A percentile compares a stretch with the other conserved stretches of the same genome.
These are phyloP conservation scores for Porogramme epimiltina DNA, from an alignment of 1,284 basidiomycete species.

Conservation along the genomic window DNA sequence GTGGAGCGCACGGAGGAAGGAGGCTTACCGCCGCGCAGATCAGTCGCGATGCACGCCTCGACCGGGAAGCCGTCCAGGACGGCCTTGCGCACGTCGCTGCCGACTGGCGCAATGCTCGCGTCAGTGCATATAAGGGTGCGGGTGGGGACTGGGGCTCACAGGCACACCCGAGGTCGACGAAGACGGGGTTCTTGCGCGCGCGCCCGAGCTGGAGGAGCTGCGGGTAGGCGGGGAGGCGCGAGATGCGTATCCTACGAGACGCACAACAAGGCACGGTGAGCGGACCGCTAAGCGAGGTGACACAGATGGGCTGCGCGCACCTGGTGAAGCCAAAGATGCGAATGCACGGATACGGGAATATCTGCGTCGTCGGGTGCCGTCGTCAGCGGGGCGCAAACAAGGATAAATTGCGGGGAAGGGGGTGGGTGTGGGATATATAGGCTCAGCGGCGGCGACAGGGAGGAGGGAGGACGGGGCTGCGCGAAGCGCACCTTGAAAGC, in stretches of 20 bases:
- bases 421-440: too few relatives aligned
- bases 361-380: background rate
- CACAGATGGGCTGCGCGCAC: conserved; percentile 13
- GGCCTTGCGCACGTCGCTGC: conserved; percentile 43
- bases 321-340: conserved; percentile 17
- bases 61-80: conserved; percentile 41
- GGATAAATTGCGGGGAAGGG: too few relatives aligned
- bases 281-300: too few relatives aligned
- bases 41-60: conserved; percentile 35
- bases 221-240: conserved; percentile 42
- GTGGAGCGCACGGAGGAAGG: background rate
- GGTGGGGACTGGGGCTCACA: conserved; percentile 34
- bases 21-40: conserved; percentile 33
- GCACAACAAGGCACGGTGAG: conserved; percentile 7
- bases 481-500: conserved; percentile 20
- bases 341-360: conserved; percentile 21
- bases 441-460: too few relatives aligned
- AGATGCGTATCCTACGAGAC: conserved; percentile 30
- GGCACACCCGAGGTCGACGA: conserved; percentile 49
- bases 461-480: too few relatives aligned
- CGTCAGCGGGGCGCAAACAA: too few relatives aligned
- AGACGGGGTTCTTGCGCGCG: conserved; percentile 41
- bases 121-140: background rate
- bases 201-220: conserved; percentile 40
- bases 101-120: conserved; percentile 32